Percentiles rank a stretch among this genome's conserved stretches.
Evolutionary conservation across 2,329 filamentous ascomycete species (phyloP).

Genomic region (Fusarium solani-melongenae): DNA sequence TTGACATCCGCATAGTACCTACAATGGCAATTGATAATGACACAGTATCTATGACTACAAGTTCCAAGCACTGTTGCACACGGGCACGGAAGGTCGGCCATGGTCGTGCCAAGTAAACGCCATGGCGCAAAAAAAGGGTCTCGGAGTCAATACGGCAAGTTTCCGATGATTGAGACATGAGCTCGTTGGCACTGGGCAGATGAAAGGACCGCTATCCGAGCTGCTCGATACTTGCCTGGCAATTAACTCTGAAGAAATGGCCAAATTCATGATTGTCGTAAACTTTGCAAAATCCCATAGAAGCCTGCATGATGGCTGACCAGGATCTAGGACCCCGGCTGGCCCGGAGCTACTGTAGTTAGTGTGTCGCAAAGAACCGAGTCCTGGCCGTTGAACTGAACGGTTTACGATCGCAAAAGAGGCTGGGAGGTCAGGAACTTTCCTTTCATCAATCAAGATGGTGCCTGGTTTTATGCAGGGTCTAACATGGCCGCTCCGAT

Average conservation of each 20-base stretch:
- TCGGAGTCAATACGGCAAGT: background rate
- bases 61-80: background rate
- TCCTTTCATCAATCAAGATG: conserved; percentile 6
- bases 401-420: background rate
- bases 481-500: conserved; percentile 17
- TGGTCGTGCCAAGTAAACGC: background rate
- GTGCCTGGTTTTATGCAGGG: conserved; percentile 28
- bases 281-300: conserved; percentile 1
- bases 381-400: background rate
- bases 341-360: background rate
- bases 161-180: background rate
- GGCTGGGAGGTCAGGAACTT: conserved; percentile 16
- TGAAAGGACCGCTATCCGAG: background rate
- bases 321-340: conserved; percentile 8
- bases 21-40: background rate
- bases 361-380: conserved; percentile 16
- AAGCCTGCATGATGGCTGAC: background rate
- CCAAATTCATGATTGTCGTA: background rate
- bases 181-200: background rate
- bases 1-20: background rate
- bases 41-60: background rate
- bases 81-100: background rate
- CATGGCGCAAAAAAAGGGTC: background rate
- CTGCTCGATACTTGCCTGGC: background rate
- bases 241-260: background rate